Base-by-base conservation (phyloP, 805 yeast genomes). In the Myxozyma geophila region DNA sequence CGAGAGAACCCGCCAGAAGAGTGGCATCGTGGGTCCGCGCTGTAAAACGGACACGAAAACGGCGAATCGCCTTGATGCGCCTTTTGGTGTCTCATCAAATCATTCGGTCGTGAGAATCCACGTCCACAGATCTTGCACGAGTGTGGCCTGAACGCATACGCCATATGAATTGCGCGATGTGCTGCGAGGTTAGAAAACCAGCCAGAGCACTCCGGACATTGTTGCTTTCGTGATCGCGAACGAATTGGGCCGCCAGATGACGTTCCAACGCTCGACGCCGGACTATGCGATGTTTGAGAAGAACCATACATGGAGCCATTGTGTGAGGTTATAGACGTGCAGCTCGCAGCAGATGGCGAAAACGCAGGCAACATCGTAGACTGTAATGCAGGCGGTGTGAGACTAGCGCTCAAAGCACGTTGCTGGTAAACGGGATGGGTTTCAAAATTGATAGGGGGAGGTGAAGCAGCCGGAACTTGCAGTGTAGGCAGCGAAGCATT, bases 51-150 rank as follows among this genome's bases (percentile, higher is more conserved):
- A 71, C 98, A 92, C 72, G 84, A 84, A 78, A 85, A 92, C 39
- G 89, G 87, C 4, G 85, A 81, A 70, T 88, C 93, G 69, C 88
- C 88, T 82, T 92, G 84, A 75, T 92, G 98, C 62, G 93, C 83
- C 75, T 90, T 91, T 71, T 87, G 85, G 74, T 92, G 98, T 66
- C 98, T 82, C 68, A 87, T 83, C 69, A 92, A 78, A 74, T 92
- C 97, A 74, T 92, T 92, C 49, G 92, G 87, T 63, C 97, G 81
- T 15, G 95, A 90, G 77, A 92, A 92, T 1, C 96, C 96, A 64
- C 97, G 84, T 47, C 83, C 80, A 75, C 98, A 92, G 40, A 86
- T 83, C 48, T 83, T 80, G 76, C 98, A 92, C 51, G 85, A 79
- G 73, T 87, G 93, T 0, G 96, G 96, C 63, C 96, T 81, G 15